Conservation (phyloP, 2,329 filamentous ascomycete genomes). For the Endoconidiophora polonica region DNA sequence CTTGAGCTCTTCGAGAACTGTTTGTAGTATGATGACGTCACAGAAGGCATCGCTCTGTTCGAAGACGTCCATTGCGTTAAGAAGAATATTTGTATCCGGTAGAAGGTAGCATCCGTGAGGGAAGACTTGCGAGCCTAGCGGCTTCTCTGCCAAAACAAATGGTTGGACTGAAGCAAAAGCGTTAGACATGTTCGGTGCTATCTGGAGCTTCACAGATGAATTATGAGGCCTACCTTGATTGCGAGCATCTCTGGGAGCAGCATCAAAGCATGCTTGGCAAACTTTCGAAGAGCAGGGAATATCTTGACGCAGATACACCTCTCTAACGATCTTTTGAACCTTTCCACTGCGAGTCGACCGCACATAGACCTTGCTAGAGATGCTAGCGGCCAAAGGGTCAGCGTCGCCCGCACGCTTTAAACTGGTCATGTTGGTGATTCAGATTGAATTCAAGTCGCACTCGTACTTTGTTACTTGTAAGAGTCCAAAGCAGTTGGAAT, state of each 20-base stretch:
- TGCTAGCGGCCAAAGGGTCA: slow-evolving; percentile 47
- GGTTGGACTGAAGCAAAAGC: slow-evolving; percentile 41
- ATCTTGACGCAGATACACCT: slow-evolving; percentile 88
- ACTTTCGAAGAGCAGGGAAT: slow-evolving; percentile 92
- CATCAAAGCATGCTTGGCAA: slow-evolving; percentile 58
- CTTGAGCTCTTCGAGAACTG: slow-evolving; percentile 87
- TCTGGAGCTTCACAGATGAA: background rate
- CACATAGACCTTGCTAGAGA: slow-evolving; percentile 92
- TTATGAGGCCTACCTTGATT: slow-evolving; percentile 45
- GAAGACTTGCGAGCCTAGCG: slow-evolving; percentile 66
- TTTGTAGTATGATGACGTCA: slow-evolving; percentile 92
- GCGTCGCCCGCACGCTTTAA: slow-evolving; percentile 40
- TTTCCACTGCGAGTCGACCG: slow-evolving; percentile 89
- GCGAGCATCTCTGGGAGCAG: slow-evolving; percentile 62
- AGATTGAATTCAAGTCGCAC: background rate
- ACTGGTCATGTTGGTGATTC: slow-evolving; percentile 37
- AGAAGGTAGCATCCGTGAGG: slow-evolving; percentile 84
- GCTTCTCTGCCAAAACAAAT: slow-evolving; percentile 77
- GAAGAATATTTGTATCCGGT: slow-evolving; percentile 87
- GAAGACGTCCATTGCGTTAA: slow-evolving; percentile 94
- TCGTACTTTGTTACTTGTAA: too few relatives aligned
- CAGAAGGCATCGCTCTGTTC: slow-evolving; percentile 84
- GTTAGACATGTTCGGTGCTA: background rate
- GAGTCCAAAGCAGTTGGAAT: too few relatives aligned
- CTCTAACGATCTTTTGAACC: slow-evolving; percentile 95